Base-by-base conservation (phyloP, 495 filamentous ascomycete genomes). In the Xanthoparmelia taractica region DNA sequence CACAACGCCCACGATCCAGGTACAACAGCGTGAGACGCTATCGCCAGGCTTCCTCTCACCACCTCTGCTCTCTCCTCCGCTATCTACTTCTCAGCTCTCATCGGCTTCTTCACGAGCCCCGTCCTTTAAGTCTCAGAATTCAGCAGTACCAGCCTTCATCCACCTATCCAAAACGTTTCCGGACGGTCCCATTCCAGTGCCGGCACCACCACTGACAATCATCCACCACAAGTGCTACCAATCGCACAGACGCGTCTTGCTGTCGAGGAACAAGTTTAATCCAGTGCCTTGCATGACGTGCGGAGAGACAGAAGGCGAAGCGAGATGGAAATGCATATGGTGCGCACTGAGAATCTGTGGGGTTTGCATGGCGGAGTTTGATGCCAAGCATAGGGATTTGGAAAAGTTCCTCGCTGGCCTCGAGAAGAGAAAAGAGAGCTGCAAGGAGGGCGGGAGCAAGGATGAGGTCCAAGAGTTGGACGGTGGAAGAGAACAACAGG, bases 221-320 rank as follows among this genome's bases (percentile, higher is more conserved):
- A 63, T 74, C 13, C 80, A 81, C 48, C 76, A 69, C 58, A 61
- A 67, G 25, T 82, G 80, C 68, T 81, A 76, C 60, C 77, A 79
- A 66, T 72, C 73, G 11, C 80, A 82, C 58, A 68, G 73, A 27
- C 65, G 70, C 0, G 79, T 82, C 76, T 71, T 71, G 20, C 57
- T 66, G 12, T 73, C 76, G 15, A 71, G 69, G 45, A 82, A 82
- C 63, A 68, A 70, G 47, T 77, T 76, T 75, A 75, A 77, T 67
- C 70, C 78, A 11, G 69, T 79, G 27, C 79, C 78, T 8, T 82
- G 80, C 66, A 80, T 81, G 78, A 75, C 76, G 2, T 82, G 80
- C 61, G 73, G 74, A 36, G 77, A 78, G 47, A 70, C 72, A 12
- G 75, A 81, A 58, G 72, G 69, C 0, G 74, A 80, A 63, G 68